These are phyloP conservation scores for Actinidia polygama DNA, from an alignment of 179 eudicot genomes.

Conservation along the genomic window DNA sequence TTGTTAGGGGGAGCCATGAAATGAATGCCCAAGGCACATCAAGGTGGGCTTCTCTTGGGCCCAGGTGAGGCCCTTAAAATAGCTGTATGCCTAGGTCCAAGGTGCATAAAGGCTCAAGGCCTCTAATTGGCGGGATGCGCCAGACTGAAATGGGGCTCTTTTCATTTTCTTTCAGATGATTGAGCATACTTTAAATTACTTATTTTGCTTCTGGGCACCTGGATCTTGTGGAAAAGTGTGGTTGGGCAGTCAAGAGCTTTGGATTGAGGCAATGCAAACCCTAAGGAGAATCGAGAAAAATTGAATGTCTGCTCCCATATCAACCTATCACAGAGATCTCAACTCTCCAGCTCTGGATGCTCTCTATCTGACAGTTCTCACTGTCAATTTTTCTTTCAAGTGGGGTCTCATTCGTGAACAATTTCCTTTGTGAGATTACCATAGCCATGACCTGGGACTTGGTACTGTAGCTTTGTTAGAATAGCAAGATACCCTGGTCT, in stretches of 20 bases:
- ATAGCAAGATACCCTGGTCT: no score
- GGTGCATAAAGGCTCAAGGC: background rate
- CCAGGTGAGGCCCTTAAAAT: background rate
- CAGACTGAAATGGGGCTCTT: background rate
- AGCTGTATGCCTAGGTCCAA: background rate
- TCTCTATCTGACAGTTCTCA: background rate
- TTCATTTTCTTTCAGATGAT: background rate
- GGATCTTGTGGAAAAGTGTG: background rate
- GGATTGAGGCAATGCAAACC: no score
- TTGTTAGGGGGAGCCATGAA: background rate
- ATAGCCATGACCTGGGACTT: no score
- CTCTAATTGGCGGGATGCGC: background rate
- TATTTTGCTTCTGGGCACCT: background rate
- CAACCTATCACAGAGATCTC: background rate
- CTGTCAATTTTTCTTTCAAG: background rate
- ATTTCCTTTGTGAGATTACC: no score
- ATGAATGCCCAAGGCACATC: background rate
- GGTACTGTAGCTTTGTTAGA: no score
- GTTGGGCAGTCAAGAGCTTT: background rate
- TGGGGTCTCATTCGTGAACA: background rate
- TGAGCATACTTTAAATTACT: background rate
- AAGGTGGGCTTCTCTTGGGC: background rate
- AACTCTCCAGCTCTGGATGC: conserved; percentile 5
- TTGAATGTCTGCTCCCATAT: background rate
- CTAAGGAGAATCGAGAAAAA: background rate